Evolutionary conservation across 352 stramenopile species (phyloP).

Genomic region (Phytophthora hibernalis): DNA sequence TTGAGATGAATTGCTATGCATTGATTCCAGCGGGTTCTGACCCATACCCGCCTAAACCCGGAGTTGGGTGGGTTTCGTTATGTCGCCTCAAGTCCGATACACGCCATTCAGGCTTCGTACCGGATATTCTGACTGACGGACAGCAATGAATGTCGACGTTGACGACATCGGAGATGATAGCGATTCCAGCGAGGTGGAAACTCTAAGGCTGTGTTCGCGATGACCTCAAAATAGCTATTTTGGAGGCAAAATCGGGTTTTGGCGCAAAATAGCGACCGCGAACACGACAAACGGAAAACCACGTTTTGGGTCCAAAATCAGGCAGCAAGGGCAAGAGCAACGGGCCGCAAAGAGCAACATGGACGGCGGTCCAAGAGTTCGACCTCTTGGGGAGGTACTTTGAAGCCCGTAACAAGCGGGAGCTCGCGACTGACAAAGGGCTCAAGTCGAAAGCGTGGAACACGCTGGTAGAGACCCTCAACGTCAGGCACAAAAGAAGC

Average conservation of each 20-base stretch:
- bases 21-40: no score
- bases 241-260: not conserved
- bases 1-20: no score
- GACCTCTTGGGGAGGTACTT: slow-evolving; percentile 16
- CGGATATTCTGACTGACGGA: no score
- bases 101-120: no score
- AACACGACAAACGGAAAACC: slow-evolving; percentile 12
- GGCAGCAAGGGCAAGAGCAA: not conserved
- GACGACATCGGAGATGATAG: no score
- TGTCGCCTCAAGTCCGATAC: no score
- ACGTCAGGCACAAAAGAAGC: not conserved
- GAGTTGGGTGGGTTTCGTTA: no score
- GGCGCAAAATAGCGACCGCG: slow-evolving; percentile 2
- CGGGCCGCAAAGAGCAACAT: not conserved
- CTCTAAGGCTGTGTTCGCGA: slow-evolving; percentile 8
- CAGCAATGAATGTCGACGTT: no score
- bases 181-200: no score
- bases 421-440: slow-evolving; percentile 3
- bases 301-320: no score
- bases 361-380: slow-evolving; percentile 14
- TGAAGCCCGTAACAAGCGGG: not conserved
- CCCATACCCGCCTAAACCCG: no score
- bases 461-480: not conserved
- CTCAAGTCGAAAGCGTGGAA: slow-evolving; percentile 11
- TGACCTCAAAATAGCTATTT: slow-evolving; percentile 6